Conservation (phyloP, 2,329 filamentous ascomycete species). For the Colletotrichum graminicola region DNA sequence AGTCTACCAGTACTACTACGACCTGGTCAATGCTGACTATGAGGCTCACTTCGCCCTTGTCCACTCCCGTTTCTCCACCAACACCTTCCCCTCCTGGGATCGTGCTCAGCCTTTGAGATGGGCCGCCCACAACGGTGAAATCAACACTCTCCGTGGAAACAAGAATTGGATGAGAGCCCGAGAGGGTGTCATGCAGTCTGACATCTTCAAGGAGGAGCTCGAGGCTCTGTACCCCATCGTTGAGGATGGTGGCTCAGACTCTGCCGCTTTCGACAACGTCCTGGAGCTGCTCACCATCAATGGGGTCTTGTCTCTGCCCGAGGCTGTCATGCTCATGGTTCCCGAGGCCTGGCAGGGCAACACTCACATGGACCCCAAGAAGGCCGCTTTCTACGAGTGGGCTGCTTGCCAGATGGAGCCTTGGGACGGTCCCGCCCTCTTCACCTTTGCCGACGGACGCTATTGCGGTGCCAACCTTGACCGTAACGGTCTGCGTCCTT, state of each 20-base stretch:
- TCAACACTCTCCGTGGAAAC: conserved; percentile 96
- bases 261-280: conserved; percentile 97
- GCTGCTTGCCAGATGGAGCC: conserved; percentile 99
- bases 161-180: conserved; percentile 99
- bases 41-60: conserved; percentile 97
- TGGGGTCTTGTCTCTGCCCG: conserved; percentile 92
- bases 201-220: conserved; percentile 91
- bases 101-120: conserved; percentile 95
- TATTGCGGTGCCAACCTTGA: conserved; percentile 98
- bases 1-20: conserved; percentile 98
- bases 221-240: conserved; percentile 93
- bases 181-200: conserved; percentile 93
- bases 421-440: conserved; percentile 96
- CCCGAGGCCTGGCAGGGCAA: conserved; percentile 99
- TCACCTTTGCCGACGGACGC: conserved; percentile 95
- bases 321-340: conserved; percentile 99
- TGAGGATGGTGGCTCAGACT: conserved; percentile 96
- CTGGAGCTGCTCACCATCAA: conserved; percentile 95
- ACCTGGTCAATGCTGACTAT: conserved; percentile 96
- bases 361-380: conserved; percentile 89
- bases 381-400: conserved; percentile 98
- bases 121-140: conserved; percentile 99
- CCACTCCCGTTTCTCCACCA: conserved; percentile 97
- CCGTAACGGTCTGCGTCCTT: conserved; percentile 93
- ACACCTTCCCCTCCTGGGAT: conserved; percentile 99